Conservation (phyloP, 2,329 filamentous ascomycete species). For the Phialophora macrospora region DNA sequence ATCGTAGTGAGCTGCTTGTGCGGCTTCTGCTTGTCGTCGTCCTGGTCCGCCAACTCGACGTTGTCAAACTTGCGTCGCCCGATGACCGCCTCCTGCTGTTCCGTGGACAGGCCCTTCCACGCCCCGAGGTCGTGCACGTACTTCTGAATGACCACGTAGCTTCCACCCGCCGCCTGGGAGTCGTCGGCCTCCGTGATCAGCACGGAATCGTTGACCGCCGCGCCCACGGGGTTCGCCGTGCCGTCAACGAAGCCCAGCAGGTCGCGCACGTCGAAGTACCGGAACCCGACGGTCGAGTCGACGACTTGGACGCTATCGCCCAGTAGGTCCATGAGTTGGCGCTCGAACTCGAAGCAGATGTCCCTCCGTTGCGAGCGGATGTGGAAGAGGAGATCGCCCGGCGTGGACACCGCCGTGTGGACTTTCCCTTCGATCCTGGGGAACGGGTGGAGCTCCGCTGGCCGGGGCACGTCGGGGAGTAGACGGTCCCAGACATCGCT, state of each 20-base stretch:
- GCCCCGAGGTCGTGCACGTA: constrained; percentile 59
- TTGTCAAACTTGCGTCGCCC: constrained; percentile 65
- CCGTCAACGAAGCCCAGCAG: constrained; percentile 66
- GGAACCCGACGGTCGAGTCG: constrained; percentile 62
- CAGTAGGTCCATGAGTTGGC: constrained; percentile 58
- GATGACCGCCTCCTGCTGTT: constrained; percentile 62
- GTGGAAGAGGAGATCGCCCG: constrained; percentile 63
- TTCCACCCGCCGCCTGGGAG: constrained; percentile 51
- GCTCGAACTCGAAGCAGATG: constrained; percentile 64
- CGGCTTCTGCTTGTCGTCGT: constrained; percentile 52
- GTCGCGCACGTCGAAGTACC: constrained; percentile 65
- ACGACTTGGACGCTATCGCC: constrained; percentile 55
- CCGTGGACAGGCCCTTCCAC: constrained; percentile 55
- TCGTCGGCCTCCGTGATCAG: constrained; percentile 53
- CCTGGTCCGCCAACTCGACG: constrained; percentile 60
- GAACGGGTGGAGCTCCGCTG: constrained; percentile 56
- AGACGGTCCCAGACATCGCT: constrained; percentile 58
- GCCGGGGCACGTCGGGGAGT: constrained; percentile 50
- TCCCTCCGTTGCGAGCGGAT: constrained; percentile 63
- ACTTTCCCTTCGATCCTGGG: constrained; percentile 51
- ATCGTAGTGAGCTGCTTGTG: constrained; percentile 63
- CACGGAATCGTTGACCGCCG: constrained; percentile 50
- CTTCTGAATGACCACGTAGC: constrained; percentile 65
- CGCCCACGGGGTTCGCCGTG: constrained; percentile 62
- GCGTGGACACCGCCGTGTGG: constrained; percentile 61